Base-by-base conservation (phyloP, 2,329 filamentous ascomycete genomes). In the Clarireedia homoeocarpa region DNA sequence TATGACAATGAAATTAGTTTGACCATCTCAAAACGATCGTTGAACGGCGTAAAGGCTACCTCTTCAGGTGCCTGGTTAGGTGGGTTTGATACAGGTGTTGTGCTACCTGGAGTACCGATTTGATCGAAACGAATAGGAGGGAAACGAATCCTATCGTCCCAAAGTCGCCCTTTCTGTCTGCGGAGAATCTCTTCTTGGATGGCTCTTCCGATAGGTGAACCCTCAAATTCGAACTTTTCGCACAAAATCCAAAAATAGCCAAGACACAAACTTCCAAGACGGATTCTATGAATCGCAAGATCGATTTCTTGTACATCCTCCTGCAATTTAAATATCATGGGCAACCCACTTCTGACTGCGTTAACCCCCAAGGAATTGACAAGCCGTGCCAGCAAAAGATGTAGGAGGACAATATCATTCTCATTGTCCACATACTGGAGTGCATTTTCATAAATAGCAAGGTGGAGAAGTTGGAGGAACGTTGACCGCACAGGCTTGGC, bases 321-420 rank as follows among this genome's bases (percentile, higher is more conserved):
- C 69, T 96, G 91, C 1, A 97, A 78, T 47, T 87, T 82, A 70
- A 95, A 84, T 10, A 96, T 80, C 91, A 96, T 96, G 2, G 91
- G 90, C 39, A 96, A 72, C 0, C 91, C 90, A 64, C 82, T 86
- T 57, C 86, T 81, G 5, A 81, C 81, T 15, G 89, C 87, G 68
- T 96, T 96, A 51, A 96, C 83, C 4, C 92, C 91, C 0, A 96
- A 77, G 56, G 83, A 84, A 57, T 83, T 78, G 7, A 90, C 80
- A n/a, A 96, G 76, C 55, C 82, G 88, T 10, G 82, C 76, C 39
- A 96, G 78, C 10, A 96, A 77, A 3, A 90, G 76, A 66, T 96
- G 90, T 7, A 95, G 75, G 14, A 95, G 73, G 27, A 89, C 73
- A 30, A 95, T 79, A 63, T 95, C 90, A 0, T 82, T 77, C 59